Evolutionary conservation across 75 land plant genomes (phyloP), one percentile per base, ranked within the genome.

Genomic region (Isoetes taiwanensis): DNA sequence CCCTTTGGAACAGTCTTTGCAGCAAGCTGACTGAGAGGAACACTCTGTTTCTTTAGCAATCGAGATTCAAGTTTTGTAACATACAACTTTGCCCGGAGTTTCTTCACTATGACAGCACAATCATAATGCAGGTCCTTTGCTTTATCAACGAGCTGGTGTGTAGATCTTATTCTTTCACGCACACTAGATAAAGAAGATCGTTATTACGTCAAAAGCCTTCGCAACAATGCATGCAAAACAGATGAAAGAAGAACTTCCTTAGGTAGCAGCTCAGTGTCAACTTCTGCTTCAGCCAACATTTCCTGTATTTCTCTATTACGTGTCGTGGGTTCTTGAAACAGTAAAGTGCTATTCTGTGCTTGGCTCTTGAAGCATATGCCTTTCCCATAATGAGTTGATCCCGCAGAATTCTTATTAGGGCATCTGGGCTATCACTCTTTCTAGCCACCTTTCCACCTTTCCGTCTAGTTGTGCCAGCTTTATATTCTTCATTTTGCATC

Each of bases 1-100:
- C 50, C 50, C 16, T 46, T 46, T 16, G 50, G 50, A 46, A 46
- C n/a, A 6, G 50, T 46, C 50, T 46, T 46, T n/a, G 50, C 50
- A 19, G 50, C 50, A 6, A 46, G 50, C 50, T 46, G 50, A 46
- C 50, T 46, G 12, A 46, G 50, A n/a, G 25, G 25, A 6, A 46
- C 50, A 23, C 50, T 46, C n/a, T 46, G 50, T 46, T 46, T 46
- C 50, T 46, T 46, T 6, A 46, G 50, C 50, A 46, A 19, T 3
- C 50, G 50, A 19, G 12, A 19, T 16, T 46, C 50, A 19, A 19
- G 50, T 23, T 46, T 23, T 3, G 50, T 8, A n/a, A 23, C 50
- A n/a, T 46, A n/a, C 50, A 46, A 23, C 50, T 19, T 46, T 8
- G 50, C 50, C 23, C 50, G 6, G 16, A 46, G 50, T 23, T 46